Evolutionary conservation across 768 basidiomycete genomes (phyloP), one percentile per base, ranked within the genome.

Genomic region (Leucogyrophana mollusca): DNA sequence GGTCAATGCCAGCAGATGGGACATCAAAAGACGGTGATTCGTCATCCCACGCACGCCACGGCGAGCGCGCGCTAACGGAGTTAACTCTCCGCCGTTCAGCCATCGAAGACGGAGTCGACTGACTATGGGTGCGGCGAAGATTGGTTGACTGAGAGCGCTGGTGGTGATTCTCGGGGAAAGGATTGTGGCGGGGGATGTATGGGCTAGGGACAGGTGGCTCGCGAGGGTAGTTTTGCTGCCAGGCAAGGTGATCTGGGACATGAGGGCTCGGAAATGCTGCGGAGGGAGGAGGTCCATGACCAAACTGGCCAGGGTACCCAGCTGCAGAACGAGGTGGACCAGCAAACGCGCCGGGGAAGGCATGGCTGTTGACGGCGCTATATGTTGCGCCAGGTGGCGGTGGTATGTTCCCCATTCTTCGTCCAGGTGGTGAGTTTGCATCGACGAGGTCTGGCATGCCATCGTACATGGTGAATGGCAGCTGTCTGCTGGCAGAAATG

Each of bases 371-470:
- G 27, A 13, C 13, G 6, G 35, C 42, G 52, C 52, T 2, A 53
- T 6, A 37, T 5, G 50, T 36, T 24, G 65, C 60, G 16, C 52
- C 52, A 3, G 35, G 46, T 18, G 65, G 56, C 3, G 65, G 63
- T 9, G 58, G 65, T 17, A 65, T 65, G n/a, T 4, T 11, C 25
- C 7, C 48, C 17, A 41, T 32, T 2, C 44, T 7, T 23, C 44
- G 48, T 27, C 50, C 35, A n/a, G 8, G 4, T n/a, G n/a, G n/a
- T 30, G 37, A 17, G 36, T 51, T 23, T 18, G 56, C 43, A 3
- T 65, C 60, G 10, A 60, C 65, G 10, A 65, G 49, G 2, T 34
- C 24, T 3, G 65, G 63, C 58, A 65, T 67, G 16, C 53, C 65
- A 4, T 45, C 49, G 53, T 46, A 65, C 14, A 25, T 14, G 23